A percentile compares a stretch with the other conserved stretches of the same genome.
phyloP scores from a whole-genome alignment of 2,329 filamentous ascomycete species.

The Penicillium sp. region DNA sequence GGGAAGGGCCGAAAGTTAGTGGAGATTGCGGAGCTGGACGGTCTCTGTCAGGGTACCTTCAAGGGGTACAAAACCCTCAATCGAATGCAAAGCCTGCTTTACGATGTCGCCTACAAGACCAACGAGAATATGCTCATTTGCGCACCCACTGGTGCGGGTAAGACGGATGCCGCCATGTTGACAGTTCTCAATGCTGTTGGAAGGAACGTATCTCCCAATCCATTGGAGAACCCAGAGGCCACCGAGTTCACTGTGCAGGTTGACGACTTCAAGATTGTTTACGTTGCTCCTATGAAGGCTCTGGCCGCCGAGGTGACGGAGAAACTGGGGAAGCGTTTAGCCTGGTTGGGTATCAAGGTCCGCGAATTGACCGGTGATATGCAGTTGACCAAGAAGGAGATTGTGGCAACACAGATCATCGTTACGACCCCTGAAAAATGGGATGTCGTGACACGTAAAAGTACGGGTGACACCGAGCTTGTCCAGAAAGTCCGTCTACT shows the following conservation, averaged over 20 bases:
- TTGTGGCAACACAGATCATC: conserved; percentile 93
- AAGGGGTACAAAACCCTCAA: conserved; percentile 90
- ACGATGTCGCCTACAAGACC: conserved; percentile 90
- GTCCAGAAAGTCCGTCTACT: conserved; percentile 94
- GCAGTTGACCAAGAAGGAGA: conserved; percentile 96
- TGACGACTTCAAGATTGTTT: conserved; percentile 96
- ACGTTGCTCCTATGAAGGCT: conserved; percentile 98
- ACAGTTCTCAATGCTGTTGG: conserved; percentile 87
- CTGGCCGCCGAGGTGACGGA: conserved; percentile 93
- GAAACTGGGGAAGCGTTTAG: conserved; percentile 84
- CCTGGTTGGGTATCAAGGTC: conserved; percentile 88
- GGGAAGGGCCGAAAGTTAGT: conserved; percentile 71
- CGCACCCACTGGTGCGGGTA: conserved; percentile 95
- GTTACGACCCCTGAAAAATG: conserved; percentile 99
- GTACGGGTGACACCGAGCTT: conserved; percentile 92
- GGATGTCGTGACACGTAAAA: conserved; percentile 97
- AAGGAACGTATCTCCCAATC: conserved; percentile 77
- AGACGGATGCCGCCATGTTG: conserved; percentile 97
- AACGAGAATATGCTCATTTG: conserved; percentile 99
- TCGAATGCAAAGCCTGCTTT: conserved; percentile 96
- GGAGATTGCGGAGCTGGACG: conserved; percentile 77
- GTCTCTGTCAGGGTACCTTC: conserved; percentile 85
- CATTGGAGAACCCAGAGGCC: conserved; percentile 67
- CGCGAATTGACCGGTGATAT: conserved; percentile 97
- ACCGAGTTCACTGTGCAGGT: conserved; percentile 76